A percentile compares a stretch with the other conserved stretches of the same genome.
Evolutionary conservation across 2,329 filamentous ascomycete species (phyloP).

Genomic region (Neonectria faginata): DNA sequence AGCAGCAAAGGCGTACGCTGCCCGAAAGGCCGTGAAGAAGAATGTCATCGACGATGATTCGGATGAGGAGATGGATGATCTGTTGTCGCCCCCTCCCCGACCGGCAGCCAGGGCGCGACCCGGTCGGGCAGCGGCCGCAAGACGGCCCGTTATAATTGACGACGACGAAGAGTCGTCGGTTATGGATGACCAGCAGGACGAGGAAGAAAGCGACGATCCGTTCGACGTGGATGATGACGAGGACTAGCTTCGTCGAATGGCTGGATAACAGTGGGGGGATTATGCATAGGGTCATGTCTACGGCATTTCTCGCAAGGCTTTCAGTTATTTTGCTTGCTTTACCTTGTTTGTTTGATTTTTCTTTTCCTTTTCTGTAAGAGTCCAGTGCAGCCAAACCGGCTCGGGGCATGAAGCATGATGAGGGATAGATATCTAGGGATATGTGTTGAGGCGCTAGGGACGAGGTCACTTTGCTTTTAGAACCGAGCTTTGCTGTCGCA

Average conservation of each 20-base stretch:
- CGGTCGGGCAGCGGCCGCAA: conserved; percentile 60
- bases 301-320: background rate
- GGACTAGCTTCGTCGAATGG: conserved; percentile 39
- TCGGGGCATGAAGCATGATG: conserved; percentile 15
- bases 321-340: conserved; percentile 5
- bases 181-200: conserved; percentile 43
- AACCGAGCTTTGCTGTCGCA: conserved; percentile 14
- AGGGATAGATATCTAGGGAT: conserved; percentile 14
- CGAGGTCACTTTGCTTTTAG: conserved; percentile 19
- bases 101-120: conserved; percentile 57
- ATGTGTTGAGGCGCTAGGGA: conserved; percentile 23
- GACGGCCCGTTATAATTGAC: conserved; percentile 51
- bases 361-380: conserved; percentile 5
- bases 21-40: conserved; percentile 59
- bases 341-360: background rate
- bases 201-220: conserved; percentile 58
- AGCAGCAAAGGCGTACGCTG: conserved; percentile 60
- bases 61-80: conserved; percentile 54
- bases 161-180: conserved; percentile 54
- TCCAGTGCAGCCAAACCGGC: background rate
- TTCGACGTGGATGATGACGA: conserved; percentile 61
- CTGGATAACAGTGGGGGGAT: conserved; percentile 1
- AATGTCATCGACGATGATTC: conserved; percentile 54
- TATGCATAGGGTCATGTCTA: conserved; percentile 1
- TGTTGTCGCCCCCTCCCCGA: conserved; percentile 56